Base-by-base conservation (phyloP, 2,329 filamentous ascomycete species). In the Pyrenochaeta sp. region DNA sequence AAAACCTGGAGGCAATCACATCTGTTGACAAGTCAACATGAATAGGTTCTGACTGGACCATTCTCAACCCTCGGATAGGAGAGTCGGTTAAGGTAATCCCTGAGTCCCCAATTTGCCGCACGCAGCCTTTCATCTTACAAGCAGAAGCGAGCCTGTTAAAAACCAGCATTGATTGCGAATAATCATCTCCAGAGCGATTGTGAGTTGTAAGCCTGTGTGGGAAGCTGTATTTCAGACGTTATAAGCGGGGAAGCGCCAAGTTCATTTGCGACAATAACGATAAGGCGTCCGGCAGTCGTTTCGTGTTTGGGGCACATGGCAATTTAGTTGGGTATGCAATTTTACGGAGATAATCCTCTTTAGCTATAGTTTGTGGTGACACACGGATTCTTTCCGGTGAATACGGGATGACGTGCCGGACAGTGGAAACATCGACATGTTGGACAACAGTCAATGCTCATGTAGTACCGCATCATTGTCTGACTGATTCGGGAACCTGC, bases 71-170 rank as follows among this genome's bases (percentile, higher is more conserved):
- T 45, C n/a, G 27, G 27, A 13, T n/a, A 12, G 28, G 10, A 44
- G 37, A 39, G 32, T 50, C 58, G 52, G 51, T 48, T 52, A 47
- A 49, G 47, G 36, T 32, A 22, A 52, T 34, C 54, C 54, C 48
- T 61, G 55, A 27, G 3, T 13, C 25, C 52, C 50, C 39, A 58
- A 58, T 51, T 32, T 56, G 57, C 57, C 53, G 57, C 37, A 36
- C 32, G 27, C 37, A 52, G 51, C 37, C 15, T 13, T 13, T 28
- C 40, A 19, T 44, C 19, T 52, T 44, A 52, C 24, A 58, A 43
- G 39, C 25, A 27, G 25, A 36, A 44, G 52, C 34, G 40, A 45
- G 40, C 45, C 15, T 28, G 12, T 42, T 36, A 19, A 45, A 53
- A 9, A 50, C 45, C 27, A 52, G 46, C 22, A 44, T 58, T 58